phyloP scores from a whole-genome alignment of 2,329 filamentous ascomycete genomes.

The Trichoderma sp. region DNA sequence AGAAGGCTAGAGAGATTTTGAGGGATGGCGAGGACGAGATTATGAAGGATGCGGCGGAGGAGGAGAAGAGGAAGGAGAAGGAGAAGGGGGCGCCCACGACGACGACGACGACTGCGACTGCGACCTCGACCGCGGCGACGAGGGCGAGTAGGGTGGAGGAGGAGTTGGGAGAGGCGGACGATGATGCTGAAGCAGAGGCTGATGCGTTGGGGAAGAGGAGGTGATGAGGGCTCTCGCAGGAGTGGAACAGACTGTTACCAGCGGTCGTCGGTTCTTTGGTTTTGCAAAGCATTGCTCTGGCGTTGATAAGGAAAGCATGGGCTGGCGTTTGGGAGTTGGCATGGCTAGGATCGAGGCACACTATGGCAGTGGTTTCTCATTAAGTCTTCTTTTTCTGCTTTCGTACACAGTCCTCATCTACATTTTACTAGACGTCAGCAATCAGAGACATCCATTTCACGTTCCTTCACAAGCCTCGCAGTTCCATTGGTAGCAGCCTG shows the following conservation, averaged over 20 bases:
- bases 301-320: constrained; percentile 7
- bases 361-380: not conserved
- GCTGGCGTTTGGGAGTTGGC: not conserved
- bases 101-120: constrained; percentile 44
- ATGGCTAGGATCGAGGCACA: not conserved
- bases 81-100: not conserved
- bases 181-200: constrained; percentile 50
- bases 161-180: constrained; percentile 56
- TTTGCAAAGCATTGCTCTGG: constrained; percentile 12
- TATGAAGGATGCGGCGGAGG: constrained; percentile 54
- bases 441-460: constrained; percentile 1
- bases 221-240: constrained; percentile 31
- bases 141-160: constrained; percentile 47
- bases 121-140: constrained; percentile 37
- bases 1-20: constrained; percentile 76
- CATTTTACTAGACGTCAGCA: not conserved
- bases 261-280: not conserved
- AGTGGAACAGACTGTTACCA: not conserved
- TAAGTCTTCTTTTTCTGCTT: not conserved
- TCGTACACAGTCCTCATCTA: not conserved
- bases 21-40: constrained; percentile 66
- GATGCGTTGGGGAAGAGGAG: constrained; percentile 46
- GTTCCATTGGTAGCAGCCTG: not conserved
- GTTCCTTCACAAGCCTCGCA: not conserved
- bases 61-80: constrained; percentile 46